Evolutionary conservation across 805 yeast genomes (phyloP).

Genomic region (Lachancea thermotolerans): DNA sequence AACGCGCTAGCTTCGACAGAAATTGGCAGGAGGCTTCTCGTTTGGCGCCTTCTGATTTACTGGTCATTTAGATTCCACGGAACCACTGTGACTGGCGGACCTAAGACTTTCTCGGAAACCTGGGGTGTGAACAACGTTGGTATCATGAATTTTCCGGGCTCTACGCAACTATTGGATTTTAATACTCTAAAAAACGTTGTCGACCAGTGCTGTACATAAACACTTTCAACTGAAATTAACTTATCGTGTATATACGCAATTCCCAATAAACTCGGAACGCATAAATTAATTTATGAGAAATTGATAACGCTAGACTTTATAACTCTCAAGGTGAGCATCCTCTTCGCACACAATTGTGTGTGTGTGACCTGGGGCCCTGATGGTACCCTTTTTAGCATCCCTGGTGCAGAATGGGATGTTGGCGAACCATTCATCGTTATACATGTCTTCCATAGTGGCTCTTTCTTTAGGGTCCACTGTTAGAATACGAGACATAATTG

Average conservation of each 20-base stretch:
- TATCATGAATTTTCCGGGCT: constrained; percentile 22
- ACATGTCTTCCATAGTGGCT: constrained; percentile 60
- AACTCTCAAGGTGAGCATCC: constrained; percentile 39
- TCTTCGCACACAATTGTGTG: constrained; percentile 46
- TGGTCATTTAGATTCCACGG: constrained; percentile 36
- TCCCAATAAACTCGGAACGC: background rate
- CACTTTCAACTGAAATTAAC: too few relatives aligned
- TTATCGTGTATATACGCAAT: too few relatives aligned
- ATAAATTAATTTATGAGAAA: background rate
- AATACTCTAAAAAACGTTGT: background rate
- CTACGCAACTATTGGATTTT: constrained; percentile 8
- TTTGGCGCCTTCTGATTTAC: constrained; percentile 35
- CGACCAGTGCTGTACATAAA: background rate
- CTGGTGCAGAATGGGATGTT: constrained; percentile 57
- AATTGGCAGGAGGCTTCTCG: constrained; percentile 34
- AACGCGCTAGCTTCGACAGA: constrained; percentile 30
- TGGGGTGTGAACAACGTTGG: constrained; percentile 30
- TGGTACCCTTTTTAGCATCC: constrained; percentile 34
- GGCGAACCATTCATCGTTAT: constrained; percentile 64
- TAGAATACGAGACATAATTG: constrained; percentile 61
- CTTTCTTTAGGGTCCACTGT: constrained; percentile 53
- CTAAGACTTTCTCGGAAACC: constrained; percentile 30
- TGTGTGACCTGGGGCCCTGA: constrained; percentile 43
- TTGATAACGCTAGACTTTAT: constrained; percentile 26
- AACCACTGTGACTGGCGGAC: constrained; percentile 18